Conservation (phyloP, 2,329 filamentous ascomycete species). For the Colletotrichum sp. region DNA sequence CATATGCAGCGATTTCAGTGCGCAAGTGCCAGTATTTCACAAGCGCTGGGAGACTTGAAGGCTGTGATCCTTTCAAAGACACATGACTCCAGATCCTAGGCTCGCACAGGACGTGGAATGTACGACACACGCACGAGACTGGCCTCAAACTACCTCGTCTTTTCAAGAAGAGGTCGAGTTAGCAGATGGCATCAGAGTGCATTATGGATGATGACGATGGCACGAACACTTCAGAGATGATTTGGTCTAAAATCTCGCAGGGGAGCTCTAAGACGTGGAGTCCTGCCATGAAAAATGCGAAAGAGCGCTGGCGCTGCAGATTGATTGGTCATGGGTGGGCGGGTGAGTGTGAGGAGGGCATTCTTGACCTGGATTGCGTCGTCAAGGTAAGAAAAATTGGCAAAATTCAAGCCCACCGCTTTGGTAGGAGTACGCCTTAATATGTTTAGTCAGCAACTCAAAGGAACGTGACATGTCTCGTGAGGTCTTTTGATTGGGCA, state of each 20-base stretch:
- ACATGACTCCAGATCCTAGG: neutral
- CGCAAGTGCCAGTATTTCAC: neutral
- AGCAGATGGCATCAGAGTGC: neutral
- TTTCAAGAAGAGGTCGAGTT: neutral
- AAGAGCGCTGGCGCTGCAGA: neutral
- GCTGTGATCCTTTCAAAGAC: neutral
- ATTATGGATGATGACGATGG: neutral
- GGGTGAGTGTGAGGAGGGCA: neutral
- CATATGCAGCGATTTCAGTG: neutral
- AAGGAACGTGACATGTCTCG: neutral
- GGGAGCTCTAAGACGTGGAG: neutral
- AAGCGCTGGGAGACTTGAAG: neutral
- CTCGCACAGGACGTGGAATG: neutral
- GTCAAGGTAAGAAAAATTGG: neutral
- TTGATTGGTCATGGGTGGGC: neutral
- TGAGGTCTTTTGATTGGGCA: neutral
- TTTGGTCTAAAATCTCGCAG: neutral
- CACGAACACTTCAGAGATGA: neutral
- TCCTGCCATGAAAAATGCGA: neutral
- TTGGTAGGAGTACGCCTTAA: neutral
- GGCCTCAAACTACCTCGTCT: neutral
- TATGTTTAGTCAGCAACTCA: neutral
- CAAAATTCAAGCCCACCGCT: neutral
- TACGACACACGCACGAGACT: neutral
- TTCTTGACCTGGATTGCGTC: neutral